Evolutionary conservation across 1,139 yeast species (phyloP).

Genomic region (Pneumocystis jirovecii): DNA sequence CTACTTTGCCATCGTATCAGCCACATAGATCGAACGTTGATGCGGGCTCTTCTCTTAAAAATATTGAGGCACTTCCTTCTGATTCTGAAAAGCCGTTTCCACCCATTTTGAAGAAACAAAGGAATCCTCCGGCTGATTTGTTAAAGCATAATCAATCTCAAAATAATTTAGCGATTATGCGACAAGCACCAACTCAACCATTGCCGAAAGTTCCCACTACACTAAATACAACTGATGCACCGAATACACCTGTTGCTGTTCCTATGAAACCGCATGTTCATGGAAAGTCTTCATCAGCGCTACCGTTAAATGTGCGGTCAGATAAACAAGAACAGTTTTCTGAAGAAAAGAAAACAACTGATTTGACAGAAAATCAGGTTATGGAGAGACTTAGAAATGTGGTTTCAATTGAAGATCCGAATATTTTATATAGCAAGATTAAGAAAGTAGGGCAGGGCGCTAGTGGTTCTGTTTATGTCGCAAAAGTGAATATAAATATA

Average conservation of each 20-base stretch:
- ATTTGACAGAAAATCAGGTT: slow-evolving; percentile 73
- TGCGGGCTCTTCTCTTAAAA: background rate
- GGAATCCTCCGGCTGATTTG: background rate
- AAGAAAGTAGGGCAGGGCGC: slow-evolving; percentile 99
- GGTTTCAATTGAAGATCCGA: slow-evolving; percentile 71
- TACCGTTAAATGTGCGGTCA: slow-evolving; percentile 1
- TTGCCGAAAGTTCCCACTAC: slow-evolving; percentile 9
- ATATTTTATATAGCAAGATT: slow-evolving; percentile 67
- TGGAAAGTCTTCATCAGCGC: background rate
- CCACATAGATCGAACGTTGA: background rate
- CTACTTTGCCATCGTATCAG: background rate
- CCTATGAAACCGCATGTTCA: slow-evolving; percentile 25
- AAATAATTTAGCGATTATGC: background rate
- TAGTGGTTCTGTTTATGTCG: slow-evolving; percentile 86
- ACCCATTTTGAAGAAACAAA: background rate
- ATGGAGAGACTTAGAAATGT: slow-evolving; percentile 73
- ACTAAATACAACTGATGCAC: slow-evolving; percentile 21
- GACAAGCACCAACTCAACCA: background rate
- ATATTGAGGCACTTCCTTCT: background rate
- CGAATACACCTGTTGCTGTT: slow-evolving; percentile 22
- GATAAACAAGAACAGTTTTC: slow-evolving; percentile 16
- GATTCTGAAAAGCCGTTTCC: background rate
- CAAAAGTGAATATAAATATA: slow-evolving; percentile 28
- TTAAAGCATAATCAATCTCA: background rate
- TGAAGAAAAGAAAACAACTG: slow-evolving; percentile 50